Percentiles rank a stretch among this genome's conserved stretches.
Conservation (phyloP, 352 stramenopile species). For the Peronospora destructor region DNA sequence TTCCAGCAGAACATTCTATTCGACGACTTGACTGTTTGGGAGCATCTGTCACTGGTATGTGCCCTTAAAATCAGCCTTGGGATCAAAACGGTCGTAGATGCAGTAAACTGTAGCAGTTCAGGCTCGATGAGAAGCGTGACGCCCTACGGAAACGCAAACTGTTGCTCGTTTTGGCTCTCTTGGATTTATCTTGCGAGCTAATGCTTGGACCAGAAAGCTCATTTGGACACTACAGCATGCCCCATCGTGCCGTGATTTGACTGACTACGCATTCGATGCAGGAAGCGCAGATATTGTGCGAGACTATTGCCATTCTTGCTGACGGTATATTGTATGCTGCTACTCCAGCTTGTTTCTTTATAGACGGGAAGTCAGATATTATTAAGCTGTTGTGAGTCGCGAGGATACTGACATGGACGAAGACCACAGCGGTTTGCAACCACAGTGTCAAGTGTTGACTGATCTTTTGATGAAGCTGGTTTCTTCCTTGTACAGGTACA, state of each 20-base stretch:
- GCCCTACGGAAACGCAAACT: conserved; percentile 76
- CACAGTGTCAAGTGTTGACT: conserved; percentile 11
- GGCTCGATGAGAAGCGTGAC: conserved; percentile 57
- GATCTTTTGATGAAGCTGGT: conserved; percentile 16
- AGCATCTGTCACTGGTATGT: conserved; percentile 67
- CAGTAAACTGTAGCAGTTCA: conserved; percentile 58
- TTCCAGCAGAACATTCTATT: conserved; percentile 84
- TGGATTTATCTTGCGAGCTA: conserved; percentile 63
- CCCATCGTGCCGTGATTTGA: conserved; percentile 77
- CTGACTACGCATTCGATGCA: conserved; percentile 99
- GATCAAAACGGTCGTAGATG: conserved; percentile 38
- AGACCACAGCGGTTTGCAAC: not conserved
- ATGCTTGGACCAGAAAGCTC: conserved; percentile 74
- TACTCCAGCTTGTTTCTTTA: conserved; percentile 92
- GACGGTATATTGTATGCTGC: conserved; percentile 80
- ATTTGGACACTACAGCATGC: conserved; percentile 60
- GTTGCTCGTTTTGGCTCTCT: conserved; percentile 62
- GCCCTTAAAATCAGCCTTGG: conserved; percentile 59
- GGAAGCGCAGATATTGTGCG: conserved; percentile 79
- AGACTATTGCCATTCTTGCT: conserved; percentile 79
- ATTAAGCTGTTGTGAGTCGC: conserved; percentile 63
- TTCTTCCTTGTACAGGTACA: too few species aligned
- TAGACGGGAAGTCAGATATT: conserved; percentile 90
- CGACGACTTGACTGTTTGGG: conserved; percentile 64
- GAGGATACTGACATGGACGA: conserved; percentile 22